Percentiles rank a stretch among this genome's conserved stretches.
Conservation (phyloP, 2,329 filamentous ascomycete genomes). For the Fusarium gaditjirri region DNA sequence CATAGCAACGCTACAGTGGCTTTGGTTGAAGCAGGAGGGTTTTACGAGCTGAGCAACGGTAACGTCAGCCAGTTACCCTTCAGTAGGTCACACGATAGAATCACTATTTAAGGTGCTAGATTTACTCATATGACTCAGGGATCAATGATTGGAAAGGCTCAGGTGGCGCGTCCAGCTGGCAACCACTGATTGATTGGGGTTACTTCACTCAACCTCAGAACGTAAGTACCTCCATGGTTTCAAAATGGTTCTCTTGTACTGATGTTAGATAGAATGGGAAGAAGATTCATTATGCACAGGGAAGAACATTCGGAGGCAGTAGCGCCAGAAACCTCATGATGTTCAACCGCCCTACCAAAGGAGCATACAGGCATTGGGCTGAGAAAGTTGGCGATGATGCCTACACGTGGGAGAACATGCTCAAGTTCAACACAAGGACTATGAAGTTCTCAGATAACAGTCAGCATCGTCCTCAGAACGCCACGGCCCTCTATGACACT, state of each 20-base stretch:
- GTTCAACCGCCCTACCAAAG: background rate
- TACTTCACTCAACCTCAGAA: conserved; percentile 4
- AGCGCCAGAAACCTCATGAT: conserved; percentile 5
- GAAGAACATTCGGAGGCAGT: background rate
- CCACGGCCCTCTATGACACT: background rate
- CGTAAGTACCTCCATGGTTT: background rate
- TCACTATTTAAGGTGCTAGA: no score
- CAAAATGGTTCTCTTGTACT: background rate
- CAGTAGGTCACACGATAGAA: background rate
- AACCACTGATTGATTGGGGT: background rate
- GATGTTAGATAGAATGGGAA: background rate
- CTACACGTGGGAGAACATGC: background rate
- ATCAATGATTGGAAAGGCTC: background rate
- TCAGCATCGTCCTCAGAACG: background rate
- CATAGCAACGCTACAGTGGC: background rate
- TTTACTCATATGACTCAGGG: background rate
- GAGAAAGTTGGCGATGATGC: background rate
- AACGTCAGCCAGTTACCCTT: conserved; percentile 1
- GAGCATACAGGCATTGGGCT: background rate
- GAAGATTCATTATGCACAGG: background rate
- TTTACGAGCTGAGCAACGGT: conserved; percentile 3
- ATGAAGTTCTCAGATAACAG: background rate
- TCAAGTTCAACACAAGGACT: background rate
- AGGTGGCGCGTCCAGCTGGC: background rate
- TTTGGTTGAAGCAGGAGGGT: background rate